These are phyloP conservation scores for Xylariales sp. DNA, from an alignment of 2,329 filamentous ascomycete genomes.

Conservation along the genomic window DNA sequence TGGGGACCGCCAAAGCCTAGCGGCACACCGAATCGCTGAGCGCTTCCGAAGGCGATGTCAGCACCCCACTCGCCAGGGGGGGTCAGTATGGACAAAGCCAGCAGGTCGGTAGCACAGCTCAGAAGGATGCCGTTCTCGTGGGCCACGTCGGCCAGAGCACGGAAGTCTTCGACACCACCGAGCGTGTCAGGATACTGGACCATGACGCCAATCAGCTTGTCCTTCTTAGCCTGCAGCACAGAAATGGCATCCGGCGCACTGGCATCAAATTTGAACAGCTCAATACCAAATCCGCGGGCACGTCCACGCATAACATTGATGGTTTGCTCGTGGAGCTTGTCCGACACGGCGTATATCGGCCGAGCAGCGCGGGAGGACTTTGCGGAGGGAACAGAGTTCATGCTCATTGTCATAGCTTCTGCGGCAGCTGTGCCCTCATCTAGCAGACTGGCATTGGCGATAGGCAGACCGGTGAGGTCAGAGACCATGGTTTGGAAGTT, in stretches of 20 bases:
- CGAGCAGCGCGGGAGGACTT: constrained; percentile 72
- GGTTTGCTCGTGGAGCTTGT: constrained; percentile 80
- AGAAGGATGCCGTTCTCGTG: constrained; percentile 77
- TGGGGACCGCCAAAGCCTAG: constrained; percentile 93
- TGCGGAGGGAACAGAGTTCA: constrained; percentile 68
- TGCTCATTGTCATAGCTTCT: constrained; percentile 91
- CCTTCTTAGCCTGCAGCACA: constrained; percentile 67
- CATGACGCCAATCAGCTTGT: constrained; percentile 82
- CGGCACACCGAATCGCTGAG: constrained; percentile 87
- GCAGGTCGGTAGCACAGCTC: constrained; percentile 82
- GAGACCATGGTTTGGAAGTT: constrained; percentile 95
- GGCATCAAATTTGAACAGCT: constrained; percentile 69
- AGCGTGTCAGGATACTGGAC: constrained; percentile 94
- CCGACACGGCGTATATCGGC: constrained; percentile 80
- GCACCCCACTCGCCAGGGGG: constrained; percentile 93
- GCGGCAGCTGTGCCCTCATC: constrained; percentile 91
- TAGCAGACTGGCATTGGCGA: constrained; percentile 85
- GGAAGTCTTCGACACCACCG: constrained; percentile 74
- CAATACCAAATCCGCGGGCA: constrained; percentile 87
- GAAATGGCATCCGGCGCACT: constrained; percentile 56
- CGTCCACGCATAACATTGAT: constrained; percentile 78
- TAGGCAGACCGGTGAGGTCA: constrained; percentile 80
- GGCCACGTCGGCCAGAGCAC: constrained; percentile 66
- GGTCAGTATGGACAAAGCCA: constrained; percentile 81
- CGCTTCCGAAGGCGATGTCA: constrained; percentile 90